These are phyloP conservation scores for Allium fistulosum DNA, from an alignment of 106 monocot genomes.

Conservation along the genomic window DNA sequence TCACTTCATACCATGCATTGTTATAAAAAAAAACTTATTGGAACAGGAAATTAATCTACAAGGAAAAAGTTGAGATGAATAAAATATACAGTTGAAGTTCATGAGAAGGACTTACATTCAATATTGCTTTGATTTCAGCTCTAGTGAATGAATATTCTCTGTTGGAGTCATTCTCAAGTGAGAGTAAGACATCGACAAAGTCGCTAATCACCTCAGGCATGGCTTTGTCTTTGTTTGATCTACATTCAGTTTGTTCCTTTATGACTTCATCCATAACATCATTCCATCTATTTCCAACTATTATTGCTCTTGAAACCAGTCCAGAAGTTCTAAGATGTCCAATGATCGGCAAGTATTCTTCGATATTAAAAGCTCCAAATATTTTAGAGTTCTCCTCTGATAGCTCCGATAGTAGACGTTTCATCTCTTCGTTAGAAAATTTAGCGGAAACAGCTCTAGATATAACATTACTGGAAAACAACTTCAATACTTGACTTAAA, in stretches of 20 bases:
- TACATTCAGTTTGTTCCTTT: background rate
- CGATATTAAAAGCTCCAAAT: background rate
- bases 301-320: background rate
- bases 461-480: background rate
- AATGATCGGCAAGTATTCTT: background rate
- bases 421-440: background rate
- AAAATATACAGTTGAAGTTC: background rate
- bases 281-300: background rate
- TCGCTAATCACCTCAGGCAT: too few relatives aligned
- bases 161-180: background rate
- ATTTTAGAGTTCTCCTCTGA: background rate
- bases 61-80: background rate
- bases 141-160: background rate
- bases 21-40: too few relatives aligned
- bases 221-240: background rate
- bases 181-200: background rate
- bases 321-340: background rate
- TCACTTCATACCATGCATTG: too few relatives aligned
- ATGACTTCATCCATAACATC: background rate
- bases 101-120: background rate
- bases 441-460: background rate
- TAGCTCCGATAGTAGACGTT: background rate
- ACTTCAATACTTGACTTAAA: too few relatives aligned
- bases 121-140: background rate
- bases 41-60: too few relatives aligned